A percentile compares a stretch with the other conserved stretches of the same genome.
Conservation (phyloP, 805 yeast genomes). For the Maudiozyma bulderi region DNA sequence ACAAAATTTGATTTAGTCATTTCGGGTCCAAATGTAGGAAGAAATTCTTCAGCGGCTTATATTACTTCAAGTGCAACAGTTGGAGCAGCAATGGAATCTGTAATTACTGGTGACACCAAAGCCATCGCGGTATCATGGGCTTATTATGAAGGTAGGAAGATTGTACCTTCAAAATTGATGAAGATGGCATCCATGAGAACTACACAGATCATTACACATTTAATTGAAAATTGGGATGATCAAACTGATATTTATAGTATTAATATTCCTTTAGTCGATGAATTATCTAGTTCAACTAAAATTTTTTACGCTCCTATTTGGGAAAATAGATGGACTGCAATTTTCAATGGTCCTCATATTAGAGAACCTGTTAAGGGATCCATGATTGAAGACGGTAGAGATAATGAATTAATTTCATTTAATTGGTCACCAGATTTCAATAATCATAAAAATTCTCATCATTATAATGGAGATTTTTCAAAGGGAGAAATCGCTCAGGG, state of each 20-base stretch:
- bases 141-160: slow-evolving; percentile 42
- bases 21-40: slow-evolving; percentile 93
- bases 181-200: slow-evolving; percentile 59
- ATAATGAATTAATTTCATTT: slow-evolving; percentile 41
- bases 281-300: slow-evolving; percentile 46
- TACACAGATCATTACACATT: slow-evolving; percentile 50
- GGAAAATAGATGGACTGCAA: slow-evolving; percentile 69
- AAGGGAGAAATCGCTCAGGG: neutral
- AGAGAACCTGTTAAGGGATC: slow-evolving; percentile 4
- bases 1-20: slow-evolving; percentile 68
- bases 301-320: slow-evolving; percentile 69
- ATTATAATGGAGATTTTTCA: slow-evolving; percentile 15
- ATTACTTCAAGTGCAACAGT: slow-evolving; percentile 89
- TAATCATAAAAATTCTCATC: slow-evolving; percentile 23
- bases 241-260: slow-evolving; percentile 68
- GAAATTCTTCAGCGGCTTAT: slow-evolving; percentile 83
- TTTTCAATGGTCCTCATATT: slow-evolving; percentile 34
- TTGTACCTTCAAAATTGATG: slow-evolving; percentile 39
- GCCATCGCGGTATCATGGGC: slow-evolving; percentile 82
- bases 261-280: slow-evolving; percentile 66
- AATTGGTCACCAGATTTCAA: slow-evolving; percentile 81
- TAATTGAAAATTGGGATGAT: slow-evolving; percentile 48
- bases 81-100: slow-evolving; percentile 95
- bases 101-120: slow-evolving; percentile 49
- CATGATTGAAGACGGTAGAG: slow-evolving; percentile 43